These are phyloP conservation scores for Myriosclerotinia duriaeana DNA, from an alignment of 2,329 filamentous ascomycete species.

Conservation along the genomic window DNA sequence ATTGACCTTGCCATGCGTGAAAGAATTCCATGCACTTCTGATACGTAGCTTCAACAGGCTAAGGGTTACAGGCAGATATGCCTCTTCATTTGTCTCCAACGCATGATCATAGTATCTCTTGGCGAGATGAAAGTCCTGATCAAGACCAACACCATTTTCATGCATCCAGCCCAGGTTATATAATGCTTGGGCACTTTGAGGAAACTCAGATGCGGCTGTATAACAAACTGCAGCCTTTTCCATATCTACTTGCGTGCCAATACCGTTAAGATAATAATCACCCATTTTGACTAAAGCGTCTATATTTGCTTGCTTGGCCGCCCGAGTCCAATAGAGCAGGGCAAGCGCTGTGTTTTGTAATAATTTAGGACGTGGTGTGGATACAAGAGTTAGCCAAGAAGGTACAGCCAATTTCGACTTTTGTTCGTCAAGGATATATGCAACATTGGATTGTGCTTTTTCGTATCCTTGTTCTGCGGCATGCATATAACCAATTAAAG, in stretches of 20 bases:
- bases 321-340: constrained; percentile 92
- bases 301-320: constrained; percentile 87
- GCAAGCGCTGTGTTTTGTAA: constrained; percentile 55
- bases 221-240: constrained; percentile 94
- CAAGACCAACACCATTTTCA: constrained; percentile 88
- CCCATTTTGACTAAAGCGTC: constrained; percentile 97
- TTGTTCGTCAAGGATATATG: constrained; percentile 66
- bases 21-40: constrained; percentile 89
- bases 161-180: constrained; percentile 99
- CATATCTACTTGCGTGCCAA: constrained; percentile 68
- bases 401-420: constrained; percentile 53
- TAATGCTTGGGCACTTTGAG: constrained; percentile 89
- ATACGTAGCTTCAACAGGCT: constrained; percentile 81
- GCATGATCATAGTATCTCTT: constrained; percentile 96
- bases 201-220: constrained; percentile 83
- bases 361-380: constrained; percentile 44
- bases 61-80: constrained; percentile 88
- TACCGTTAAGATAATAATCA: constrained; percentile 88
- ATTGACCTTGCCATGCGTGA: constrained; percentile 88
- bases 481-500: constrained; percentile 67
- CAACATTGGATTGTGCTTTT: constrained; percentile 68
- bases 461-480: constrained; percentile 75
- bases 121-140: constrained; percentile 94
- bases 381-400: constrained; percentile 40
- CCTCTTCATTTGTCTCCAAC: constrained; percentile 85